Evolutionary conservation across 768 basidiomycete genomes (phyloP).

Genomic region (Neoboletus subvelutipes): DNA sequence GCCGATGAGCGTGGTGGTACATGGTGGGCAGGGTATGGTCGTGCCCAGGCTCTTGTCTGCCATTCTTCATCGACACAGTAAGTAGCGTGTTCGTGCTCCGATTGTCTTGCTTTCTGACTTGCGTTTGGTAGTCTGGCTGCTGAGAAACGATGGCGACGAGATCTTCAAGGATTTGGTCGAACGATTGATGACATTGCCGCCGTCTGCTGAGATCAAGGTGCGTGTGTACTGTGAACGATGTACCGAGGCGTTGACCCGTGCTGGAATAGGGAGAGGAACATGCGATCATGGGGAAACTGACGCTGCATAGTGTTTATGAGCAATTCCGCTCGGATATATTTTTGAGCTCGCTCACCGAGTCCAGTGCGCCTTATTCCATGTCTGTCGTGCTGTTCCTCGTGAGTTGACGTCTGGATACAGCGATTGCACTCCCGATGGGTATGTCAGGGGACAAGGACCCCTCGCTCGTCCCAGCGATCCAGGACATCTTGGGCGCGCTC

Average conservation of each 20-base stretch:
- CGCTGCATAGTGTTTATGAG: slow-evolving; percentile 71
- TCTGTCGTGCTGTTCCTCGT: not conserved
- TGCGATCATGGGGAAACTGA: slow-evolving; percentile 73
- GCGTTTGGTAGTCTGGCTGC: slow-evolving; percentile 55
- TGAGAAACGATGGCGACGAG: slow-evolving; percentile 55
- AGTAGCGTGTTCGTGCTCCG: slow-evolving; percentile 27
- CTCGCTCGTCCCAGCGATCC: slow-evolving; percentile 43
- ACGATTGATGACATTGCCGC: slow-evolving; percentile 55
- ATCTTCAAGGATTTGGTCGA: slow-evolving; percentile 56
- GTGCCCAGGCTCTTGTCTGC: slow-evolving; percentile 60
- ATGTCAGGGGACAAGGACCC: slow-evolving; percentile 49
- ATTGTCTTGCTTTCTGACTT: slow-evolving; percentile 2
- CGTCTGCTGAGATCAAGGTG: slow-evolving; percentile 59
- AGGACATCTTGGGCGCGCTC: slow-evolving; percentile 61
- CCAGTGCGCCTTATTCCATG: slow-evolving; percentile 54
- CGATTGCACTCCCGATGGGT: slow-evolving; percentile 82
- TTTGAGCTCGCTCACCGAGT: slow-evolving; percentile 86
- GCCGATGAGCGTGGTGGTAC: slow-evolving; percentile 17
- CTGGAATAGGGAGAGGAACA: slow-evolving; percentile 68
- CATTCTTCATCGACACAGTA: slow-evolving; percentile 68
- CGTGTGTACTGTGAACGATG: slow-evolving; percentile 3
- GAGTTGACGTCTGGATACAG: slow-evolving; percentile 39
- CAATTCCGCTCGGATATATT: slow-evolving; percentile 86
- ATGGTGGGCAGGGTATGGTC: slow-evolving; percentile 45
- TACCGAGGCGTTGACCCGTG: not conserved